Percentiles rank a stretch among this genome's conserved stretches.
Evolutionary conservation across 306 rosid genomes (phyloP).

Genomic region (Vigna reflexopilosa): DNA sequence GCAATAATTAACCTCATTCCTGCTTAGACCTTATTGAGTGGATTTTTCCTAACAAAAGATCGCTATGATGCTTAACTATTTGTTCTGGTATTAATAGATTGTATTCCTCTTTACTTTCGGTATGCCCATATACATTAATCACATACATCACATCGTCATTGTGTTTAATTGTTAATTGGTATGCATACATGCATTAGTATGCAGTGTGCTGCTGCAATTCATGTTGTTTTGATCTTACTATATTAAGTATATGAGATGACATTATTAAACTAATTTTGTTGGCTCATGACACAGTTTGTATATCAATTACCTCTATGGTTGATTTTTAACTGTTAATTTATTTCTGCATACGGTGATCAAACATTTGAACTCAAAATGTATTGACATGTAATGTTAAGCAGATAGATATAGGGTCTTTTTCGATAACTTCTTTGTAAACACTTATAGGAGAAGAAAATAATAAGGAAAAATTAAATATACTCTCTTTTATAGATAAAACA

Average conservation of each 20-base stretch:
- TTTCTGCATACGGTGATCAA: constrained; percentile 20
- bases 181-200: neutral
- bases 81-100: constrained; percentile 8
- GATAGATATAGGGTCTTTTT: neutral
- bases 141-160: neutral
- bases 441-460: neutral
- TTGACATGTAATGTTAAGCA: neutral
- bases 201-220: constrained; percentile 34
- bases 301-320: constrained; percentile 32
- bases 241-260: constrained; percentile 30
- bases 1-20: constrained; percentile 24
- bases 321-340: constrained; percentile 35
- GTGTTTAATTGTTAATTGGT: neutral
- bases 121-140: neutral
- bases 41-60: constrained; percentile 32
- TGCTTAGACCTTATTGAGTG: constrained; percentile 20
- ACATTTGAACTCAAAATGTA: constrained; percentile 34
- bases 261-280: constrained; percentile 23
- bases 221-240: constrained; percentile 31
- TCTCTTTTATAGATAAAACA: neutral
- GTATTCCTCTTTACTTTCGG: constrained; percentile 2
- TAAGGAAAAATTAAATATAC: neutral
- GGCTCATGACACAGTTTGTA: neutral
- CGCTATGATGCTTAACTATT: constrained; percentile 29
- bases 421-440: no score